Evolutionary conservation across 108 stramenopile species (phyloP).

Genomic region (Nitzschia palea): DNA sequence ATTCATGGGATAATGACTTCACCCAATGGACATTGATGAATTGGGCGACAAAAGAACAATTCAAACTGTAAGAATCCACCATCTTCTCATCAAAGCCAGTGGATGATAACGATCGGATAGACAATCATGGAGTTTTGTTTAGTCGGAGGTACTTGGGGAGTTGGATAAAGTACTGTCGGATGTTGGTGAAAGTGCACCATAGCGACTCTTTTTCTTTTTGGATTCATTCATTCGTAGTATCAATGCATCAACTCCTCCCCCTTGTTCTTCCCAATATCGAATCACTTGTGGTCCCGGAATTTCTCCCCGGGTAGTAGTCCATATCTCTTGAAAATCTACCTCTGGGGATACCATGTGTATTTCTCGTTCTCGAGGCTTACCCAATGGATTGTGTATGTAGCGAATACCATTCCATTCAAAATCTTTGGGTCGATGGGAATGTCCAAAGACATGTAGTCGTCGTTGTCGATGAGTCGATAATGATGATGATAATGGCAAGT

Average conservation of each 20-base stretch:
- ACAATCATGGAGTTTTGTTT: too few species aligned
- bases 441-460: constrained; percentile 63
- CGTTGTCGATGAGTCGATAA: background rate
- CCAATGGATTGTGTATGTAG: constrained; percentile 64
- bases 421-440: constrained; percentile 70
- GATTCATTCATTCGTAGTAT: constrained; percentile 29
- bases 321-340: constrained; percentile 48
- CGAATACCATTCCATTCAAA: constrained; percentile 54
- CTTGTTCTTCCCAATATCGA: constrained; percentile 63
- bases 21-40: background rate
- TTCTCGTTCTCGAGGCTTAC: constrained; percentile 57
- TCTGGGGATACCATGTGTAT: constrained; percentile 51
- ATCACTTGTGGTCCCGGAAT: constrained; percentile 24
- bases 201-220: constrained; percentile 15
- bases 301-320: constrained; percentile 28
- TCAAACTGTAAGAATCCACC: too few species aligned
- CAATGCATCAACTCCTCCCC: constrained; percentile 50
- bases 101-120: too few species aligned
- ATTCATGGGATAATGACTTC: background rate
- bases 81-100: too few species aligned
- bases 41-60: too few species aligned
- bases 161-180: too few species aligned
- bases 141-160: too few species aligned
- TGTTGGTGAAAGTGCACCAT: too few species aligned
- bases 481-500: background rate